These are phyloP conservation scores for Dissophora globulifera DNA, from an alignment of 192 early-diverging fungal genomes.

Conservation along the genomic window DNA sequence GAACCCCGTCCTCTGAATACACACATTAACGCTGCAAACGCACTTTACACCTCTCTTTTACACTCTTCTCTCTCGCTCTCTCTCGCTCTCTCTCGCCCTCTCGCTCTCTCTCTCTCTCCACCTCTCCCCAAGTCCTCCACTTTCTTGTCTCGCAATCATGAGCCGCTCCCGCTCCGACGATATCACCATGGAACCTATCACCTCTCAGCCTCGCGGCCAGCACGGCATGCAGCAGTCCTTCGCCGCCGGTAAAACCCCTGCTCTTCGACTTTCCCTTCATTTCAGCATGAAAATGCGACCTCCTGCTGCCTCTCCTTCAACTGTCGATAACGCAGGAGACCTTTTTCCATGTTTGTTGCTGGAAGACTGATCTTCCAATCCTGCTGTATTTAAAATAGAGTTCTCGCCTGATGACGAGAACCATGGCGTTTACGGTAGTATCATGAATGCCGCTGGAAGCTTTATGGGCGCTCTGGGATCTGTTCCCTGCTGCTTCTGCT, in stretches of 20 bases:
- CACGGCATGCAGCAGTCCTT: constrained; percentile 46
- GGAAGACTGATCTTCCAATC: too few species aligned
- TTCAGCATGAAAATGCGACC: too few species aligned
- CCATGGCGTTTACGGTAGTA: constrained; percentile 57
- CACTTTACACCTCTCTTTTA: too few species aligned
- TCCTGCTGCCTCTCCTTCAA: too few species aligned
- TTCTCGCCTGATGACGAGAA: constrained; percentile 46
- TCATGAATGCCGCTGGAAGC: constrained; percentile 59
- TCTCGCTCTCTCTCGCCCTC: not conserved
- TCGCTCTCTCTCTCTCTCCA: not conserved
- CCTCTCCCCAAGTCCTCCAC: not conserved
- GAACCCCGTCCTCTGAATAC: too few species aligned
- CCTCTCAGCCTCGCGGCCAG: constrained; percentile 24
- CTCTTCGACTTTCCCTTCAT: too few species aligned
- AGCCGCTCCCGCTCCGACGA: constrained; percentile 20
- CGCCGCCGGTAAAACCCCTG: constrained; percentile 8
- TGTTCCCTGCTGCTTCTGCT: constrained; percentile 60
- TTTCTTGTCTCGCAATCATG: too few species aligned
- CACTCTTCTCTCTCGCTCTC: too few species aligned
- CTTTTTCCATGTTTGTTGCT: too few species aligned
- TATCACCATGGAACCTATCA: constrained; percentile 31
- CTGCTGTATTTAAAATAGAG: constrained; percentile 43
- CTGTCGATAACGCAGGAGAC: too few species aligned
- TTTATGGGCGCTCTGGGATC: constrained; percentile 57
- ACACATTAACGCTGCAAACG: too few species aligned